Base-by-base conservation (phyloP, 805 yeast genomes). In the Suhomyces tanzawaensis region DNA sequence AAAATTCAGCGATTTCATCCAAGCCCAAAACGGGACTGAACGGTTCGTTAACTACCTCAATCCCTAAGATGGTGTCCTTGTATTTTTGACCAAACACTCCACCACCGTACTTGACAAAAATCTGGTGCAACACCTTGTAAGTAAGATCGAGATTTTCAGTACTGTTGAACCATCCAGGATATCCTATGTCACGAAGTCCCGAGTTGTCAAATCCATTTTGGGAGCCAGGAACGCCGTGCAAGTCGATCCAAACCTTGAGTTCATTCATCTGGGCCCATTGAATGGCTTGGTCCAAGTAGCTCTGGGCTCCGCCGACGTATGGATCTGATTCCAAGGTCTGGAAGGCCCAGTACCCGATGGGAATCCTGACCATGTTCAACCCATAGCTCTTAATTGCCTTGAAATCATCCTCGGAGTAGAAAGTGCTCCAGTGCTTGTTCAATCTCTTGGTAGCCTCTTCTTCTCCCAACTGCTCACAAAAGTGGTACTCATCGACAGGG, bases 151-250 rank as follows among this genome's bases (percentile, higher is more conserved):
- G 42, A 40, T 62, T 48, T 21, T 47, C 56, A 1, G 65, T 57
- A 6, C 41, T 28, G 37, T 60, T 60, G 45, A 57, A 60, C 66
- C 66, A 60, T 15, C 65, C 66, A 12, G 67, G 66, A 42, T 57
- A 55, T 2, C 60, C 63, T 5, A 59, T 48, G 36, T 56, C 78
- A 52, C 89, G 68, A 19, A 73, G 60, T 1, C 95, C 95, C 6
- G 87, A 79, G 51, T 85, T 86, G 52, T 90, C 98, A 55, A 88
- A 91, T 11, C 97, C 97, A 58, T 90, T 90, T 62, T 90, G 98
- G 16, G 95, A 85, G 16, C 96, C 97, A 23, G 96, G 95, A n/a
- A 85, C 95, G 45, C 97, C 97, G 58, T 90, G 98, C 53, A 90
- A 64, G 60, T 91, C 97, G 30, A 90, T 74, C 96, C 96, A 88